phyloP scores from a whole-genome alignment of 768 basidiomycete species.

The Fistulinella prunicolor region DNA sequence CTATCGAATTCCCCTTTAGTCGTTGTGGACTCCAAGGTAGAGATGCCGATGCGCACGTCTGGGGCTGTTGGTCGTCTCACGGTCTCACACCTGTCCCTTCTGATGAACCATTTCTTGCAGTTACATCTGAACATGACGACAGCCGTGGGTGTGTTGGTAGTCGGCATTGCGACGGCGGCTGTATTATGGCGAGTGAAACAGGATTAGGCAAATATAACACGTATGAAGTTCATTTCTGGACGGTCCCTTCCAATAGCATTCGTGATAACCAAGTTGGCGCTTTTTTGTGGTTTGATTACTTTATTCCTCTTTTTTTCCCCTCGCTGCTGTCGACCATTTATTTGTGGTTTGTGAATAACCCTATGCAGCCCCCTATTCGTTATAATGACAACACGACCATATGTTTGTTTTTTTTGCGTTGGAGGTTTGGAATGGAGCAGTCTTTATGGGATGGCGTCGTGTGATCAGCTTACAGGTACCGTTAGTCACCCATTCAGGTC shows the following conservation, averaged over 20 bases:
- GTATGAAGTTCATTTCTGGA: slow-evolving; percentile 14
- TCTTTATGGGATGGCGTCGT: too few relatives aligned
- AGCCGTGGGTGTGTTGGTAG: slow-evolving; percentile 60
- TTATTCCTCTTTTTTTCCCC: slow-evolving; percentile 23
- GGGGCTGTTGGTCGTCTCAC: slow-evolving; percentile 31
- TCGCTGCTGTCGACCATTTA: slow-evolving; percentile 16
- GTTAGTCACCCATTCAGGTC: too few relatives aligned
- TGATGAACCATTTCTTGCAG: slow-evolving; percentile 28
- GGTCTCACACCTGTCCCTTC: slow-evolving; percentile 3
- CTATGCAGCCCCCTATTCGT: slow-evolving; percentile 21
- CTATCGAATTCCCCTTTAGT: slow-evolving; percentile 8
- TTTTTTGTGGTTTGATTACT: slow-evolving; percentile 31
- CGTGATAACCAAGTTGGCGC: slow-evolving; percentile 19
- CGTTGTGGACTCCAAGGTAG: slow-evolving; percentile 13
- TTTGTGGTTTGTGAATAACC: slow-evolving; percentile 25
- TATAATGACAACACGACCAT: slow-evolving; percentile 19
- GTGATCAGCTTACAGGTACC: too few relatives aligned
- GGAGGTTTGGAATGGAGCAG: too few relatives aligned
- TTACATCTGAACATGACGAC: slow-evolving; percentile 39
- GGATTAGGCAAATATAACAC: slow-evolving; percentile 24
- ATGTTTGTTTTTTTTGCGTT: neutral
- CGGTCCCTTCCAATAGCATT: slow-evolving; percentile 11
- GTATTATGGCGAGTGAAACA: slow-evolving; percentile 70
- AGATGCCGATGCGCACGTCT: slow-evolving; percentile 18
- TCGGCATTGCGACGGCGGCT: slow-evolving; percentile 67